Conservation (phyloP, 2,329 filamentous ascomycete species). For the Arthrobotrys megalospora region DNA sequence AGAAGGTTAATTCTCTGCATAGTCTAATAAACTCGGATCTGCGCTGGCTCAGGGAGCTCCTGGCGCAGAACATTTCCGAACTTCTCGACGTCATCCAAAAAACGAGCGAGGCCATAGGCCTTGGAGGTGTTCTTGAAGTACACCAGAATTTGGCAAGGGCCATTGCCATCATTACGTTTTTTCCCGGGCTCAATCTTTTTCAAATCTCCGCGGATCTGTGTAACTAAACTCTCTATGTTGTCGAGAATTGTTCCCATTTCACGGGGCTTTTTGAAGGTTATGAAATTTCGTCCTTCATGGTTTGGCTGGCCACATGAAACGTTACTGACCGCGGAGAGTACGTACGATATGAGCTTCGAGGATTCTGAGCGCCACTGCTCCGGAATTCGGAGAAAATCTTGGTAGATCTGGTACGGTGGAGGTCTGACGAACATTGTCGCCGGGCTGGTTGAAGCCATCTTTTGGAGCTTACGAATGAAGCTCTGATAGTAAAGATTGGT, state of each 20-base stretch:
- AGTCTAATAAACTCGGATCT: neutral
- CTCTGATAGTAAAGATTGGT: slow-evolving; percentile 29
- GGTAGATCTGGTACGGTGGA: slow-evolving; percentile 1
- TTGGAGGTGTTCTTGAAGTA: neutral
- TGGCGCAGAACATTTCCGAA: neutral
- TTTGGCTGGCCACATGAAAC: neutral
- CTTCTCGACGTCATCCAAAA: slow-evolving; percentile 26
- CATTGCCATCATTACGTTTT: neutral
- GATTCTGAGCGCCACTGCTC: neutral
- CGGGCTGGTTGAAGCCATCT: neutral
- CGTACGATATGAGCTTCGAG: slow-evolving; percentile 4
- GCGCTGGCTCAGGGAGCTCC: neutral
- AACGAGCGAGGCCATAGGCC: neutral
- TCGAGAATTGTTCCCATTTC: neutral
- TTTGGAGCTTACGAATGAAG: slow-evolving; percentile 5
- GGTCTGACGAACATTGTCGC: slow-evolving; percentile 24
- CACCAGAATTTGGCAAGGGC: slow-evolving; percentile 1
- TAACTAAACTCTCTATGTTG: neutral
- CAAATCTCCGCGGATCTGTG: neutral
- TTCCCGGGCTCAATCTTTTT: neutral
- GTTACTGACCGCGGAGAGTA: neutral
- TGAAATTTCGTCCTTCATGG: neutral
- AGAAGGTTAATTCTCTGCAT: neutral
- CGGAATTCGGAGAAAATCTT: neutral
- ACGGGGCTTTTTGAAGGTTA: neutral